Percentiles rank a stretch among this genome's conserved stretches.
phyloP scores from a whole-genome alignment of 306 rosid genomes.

The Mucuna pruriens region DNA sequence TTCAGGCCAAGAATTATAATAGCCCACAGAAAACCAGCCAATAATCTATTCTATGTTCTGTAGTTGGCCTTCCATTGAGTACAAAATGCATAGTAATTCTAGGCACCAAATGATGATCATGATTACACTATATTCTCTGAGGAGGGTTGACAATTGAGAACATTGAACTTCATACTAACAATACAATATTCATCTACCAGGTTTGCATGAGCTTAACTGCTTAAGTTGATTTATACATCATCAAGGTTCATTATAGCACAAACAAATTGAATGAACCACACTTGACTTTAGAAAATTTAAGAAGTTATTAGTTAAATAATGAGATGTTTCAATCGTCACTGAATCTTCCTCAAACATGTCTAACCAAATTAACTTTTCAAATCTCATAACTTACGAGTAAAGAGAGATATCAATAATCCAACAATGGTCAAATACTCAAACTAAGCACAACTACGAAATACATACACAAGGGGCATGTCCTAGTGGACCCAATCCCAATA shows the following conservation, averaged over 20 bases:
- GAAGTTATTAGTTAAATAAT: neutral
- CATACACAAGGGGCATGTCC: neutral
- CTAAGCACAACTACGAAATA: neutral
- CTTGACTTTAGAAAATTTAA: neutral
- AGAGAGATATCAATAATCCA: constrained; percentile 17
- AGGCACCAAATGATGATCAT: no score
- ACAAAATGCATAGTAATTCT: neutral
- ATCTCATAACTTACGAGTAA: neutral
- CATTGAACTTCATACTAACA: no score
- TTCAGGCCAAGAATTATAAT: neutral
- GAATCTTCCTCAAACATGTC: neutral
- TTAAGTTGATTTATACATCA: neutral
- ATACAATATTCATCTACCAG: no score
- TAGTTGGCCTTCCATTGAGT: neutral
- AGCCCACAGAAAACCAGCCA: neutral
- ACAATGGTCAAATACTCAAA: neutral
- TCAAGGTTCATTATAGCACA: neutral
- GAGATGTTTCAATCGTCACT: neutral
- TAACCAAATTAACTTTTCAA: neutral
- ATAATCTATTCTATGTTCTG: neutral
- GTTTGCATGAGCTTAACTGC: neutral
- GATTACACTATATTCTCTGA: no score
- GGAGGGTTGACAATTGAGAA: no score
- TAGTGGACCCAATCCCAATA: constrained; percentile 13
- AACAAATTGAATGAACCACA: neutral